phyloP scores from a whole-genome alignment of 2,329 filamentous ascomycete species.

The Stylonectria norvegica region DNA sequence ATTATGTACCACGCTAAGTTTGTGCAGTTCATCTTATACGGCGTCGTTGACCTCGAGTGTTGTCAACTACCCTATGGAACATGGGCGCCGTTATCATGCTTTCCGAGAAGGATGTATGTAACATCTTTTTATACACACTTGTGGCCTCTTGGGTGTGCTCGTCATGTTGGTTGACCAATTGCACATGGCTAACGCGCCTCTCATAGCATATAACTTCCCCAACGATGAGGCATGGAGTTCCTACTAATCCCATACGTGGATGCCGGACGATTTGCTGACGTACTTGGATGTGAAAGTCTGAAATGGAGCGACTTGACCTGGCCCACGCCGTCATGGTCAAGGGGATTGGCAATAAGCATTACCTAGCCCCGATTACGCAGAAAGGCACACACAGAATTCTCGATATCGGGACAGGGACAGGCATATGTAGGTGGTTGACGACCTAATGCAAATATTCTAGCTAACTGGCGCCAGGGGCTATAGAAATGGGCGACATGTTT shows the following conservation, averaged over 20 bases:
- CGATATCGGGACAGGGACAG: slow-evolving; percentile 43
- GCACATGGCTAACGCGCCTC: too few species aligned
- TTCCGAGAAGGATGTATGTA: slow-evolving; percentile 27
- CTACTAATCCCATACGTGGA: too few species aligned
- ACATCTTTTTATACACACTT: too few species aligned
- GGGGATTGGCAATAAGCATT: slow-evolving; percentile 17
- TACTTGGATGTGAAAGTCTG: slow-evolving; percentile 17
- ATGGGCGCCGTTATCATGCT: slow-evolving; percentile 30
- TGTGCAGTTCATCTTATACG: slow-evolving; percentile 12
- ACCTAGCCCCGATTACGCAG: slow-evolving; percentile 25
- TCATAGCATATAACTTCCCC: slow-evolving; percentile 7
- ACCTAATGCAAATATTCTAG: too few species aligned
- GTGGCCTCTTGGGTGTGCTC: too few species aligned
- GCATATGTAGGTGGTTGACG: slow-evolving; percentile 31
- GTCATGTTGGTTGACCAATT: too few species aligned
- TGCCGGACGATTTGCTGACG: too few species aligned
- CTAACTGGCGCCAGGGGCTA: slow-evolving; percentile 33
- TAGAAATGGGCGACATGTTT: slow-evolving; percentile 36
- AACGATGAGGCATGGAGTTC: slow-evolving; percentile 18
- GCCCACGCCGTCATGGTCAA: slow-evolving; percentile 30
- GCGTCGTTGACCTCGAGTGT: slow-evolving; percentile 28
- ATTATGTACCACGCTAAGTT: background rate
- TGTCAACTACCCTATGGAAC: slow-evolving; percentile 26
- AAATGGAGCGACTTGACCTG: slow-evolving; percentile 36
- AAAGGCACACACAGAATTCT: slow-evolving; percentile 33